phyloP scores from a whole-genome alignment of 768 basidiomycete genomes.

The Cyathus striatus region DNA sequence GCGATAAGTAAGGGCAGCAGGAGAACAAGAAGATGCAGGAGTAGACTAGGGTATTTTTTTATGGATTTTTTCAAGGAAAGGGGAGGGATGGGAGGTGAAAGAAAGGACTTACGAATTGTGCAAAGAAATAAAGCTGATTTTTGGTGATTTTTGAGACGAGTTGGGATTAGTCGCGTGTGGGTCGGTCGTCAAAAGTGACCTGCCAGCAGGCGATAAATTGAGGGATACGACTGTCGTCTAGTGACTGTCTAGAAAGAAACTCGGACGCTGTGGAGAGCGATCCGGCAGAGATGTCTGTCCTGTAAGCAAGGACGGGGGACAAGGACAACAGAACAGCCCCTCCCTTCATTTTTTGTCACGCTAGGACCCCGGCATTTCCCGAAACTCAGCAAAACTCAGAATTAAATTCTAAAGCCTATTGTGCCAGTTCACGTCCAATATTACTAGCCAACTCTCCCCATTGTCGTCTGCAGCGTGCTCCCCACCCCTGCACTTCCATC shows the following conservation, averaged over 20 bases:
- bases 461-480: too few relatives aligned
- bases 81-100: too few relatives aligned
- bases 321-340: slow-evolving; percentile 12
- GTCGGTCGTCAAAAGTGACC: slow-evolving; percentile 84
- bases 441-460: too few relatives aligned
- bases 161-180: slow-evolving; percentile 56
- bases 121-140: slow-evolving; percentile 27
- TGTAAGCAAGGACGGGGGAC: slow-evolving; percentile 36
- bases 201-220: slow-evolving; percentile 82
- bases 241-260: slow-evolving; percentile 36
- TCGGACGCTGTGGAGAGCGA: slow-evolving; percentile 41
- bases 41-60: too few relatives aligned
- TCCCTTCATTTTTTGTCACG: slow-evolving; percentile 16
- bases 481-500: too few relatives aligned
- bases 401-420: too few relatives aligned
- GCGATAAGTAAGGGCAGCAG: slow-evolving; percentile 3
- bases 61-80: too few relatives aligned
- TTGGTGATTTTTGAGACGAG: slow-evolving; percentile 37
- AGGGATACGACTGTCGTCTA: slow-evolving; percentile 28
- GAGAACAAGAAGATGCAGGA: slow-evolving; percentile 9
- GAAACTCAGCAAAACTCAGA: too few relatives aligned
- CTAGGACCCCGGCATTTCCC: slow-evolving; percentile 15
- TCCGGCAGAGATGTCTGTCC: slow-evolving; percentile 34
- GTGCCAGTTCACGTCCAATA: too few relatives aligned
- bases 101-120: slow-evolving; percentile 39